Conservation (phyloP, 2,329 filamentous ascomycete genomes). For the Sporothrix phasma region DNA sequence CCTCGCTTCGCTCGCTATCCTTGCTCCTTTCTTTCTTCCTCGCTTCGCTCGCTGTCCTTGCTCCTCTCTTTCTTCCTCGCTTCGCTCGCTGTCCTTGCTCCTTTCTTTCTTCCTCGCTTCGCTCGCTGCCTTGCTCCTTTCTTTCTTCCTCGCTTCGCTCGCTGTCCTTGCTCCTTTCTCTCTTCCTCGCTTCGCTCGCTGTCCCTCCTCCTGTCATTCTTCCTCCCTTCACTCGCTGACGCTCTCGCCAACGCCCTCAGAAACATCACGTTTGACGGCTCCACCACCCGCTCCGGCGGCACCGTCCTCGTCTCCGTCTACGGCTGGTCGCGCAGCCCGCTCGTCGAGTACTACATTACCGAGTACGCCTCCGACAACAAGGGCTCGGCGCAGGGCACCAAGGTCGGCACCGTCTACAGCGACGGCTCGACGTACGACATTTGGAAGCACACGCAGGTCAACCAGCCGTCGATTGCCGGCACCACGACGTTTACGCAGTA, state of each 20-base stretch:
- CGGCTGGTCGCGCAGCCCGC: conserved; percentile 30
- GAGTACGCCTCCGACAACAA: conserved; percentile 27
- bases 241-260: conserved; percentile 12
- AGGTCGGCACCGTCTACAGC: conserved; percentile 25
- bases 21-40: neutral
- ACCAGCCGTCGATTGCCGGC: conserved; percentile 37
- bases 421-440: conserved; percentile 30
- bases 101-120: neutral
- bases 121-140: neutral
- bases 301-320: conserved; percentile 29
- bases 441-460: conserved; percentile 28
- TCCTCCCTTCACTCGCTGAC: neutral
- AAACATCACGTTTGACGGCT: conserved; percentile 25
- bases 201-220: neutral
- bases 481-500: conserved; percentile 41
- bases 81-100: neutral
- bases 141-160: neutral
- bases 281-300: conserved; percentile 20
- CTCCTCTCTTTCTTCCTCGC: neutral
- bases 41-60: neutral
- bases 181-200: neutral
- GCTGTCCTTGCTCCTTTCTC: neutral
- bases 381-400: conserved; percentile 24
- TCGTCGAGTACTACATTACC: conserved; percentile 32
- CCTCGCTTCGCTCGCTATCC: neutral